Conservation (phyloP, 768 basidiomycete species). For the Lactifluus hygrophoroides region DNA sequence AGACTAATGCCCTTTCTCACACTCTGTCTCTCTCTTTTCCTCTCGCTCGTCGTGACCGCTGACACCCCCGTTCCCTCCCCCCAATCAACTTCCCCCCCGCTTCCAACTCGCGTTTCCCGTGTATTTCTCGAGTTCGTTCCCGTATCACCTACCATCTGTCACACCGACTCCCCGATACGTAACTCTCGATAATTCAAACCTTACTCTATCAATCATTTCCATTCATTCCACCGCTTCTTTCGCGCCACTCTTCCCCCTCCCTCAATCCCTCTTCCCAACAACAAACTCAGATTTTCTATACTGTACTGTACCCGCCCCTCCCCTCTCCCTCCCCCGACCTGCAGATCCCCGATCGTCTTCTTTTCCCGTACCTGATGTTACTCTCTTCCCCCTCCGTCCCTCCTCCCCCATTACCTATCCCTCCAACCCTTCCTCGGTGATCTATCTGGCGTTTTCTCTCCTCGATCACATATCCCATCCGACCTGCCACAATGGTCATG, state of each 20-base stretch:
- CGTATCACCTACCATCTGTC: neutral
- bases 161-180: neutral
- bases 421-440: neutral
- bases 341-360: constrained; percentile 4
- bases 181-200: neutral
- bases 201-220: constrained; percentile 2
- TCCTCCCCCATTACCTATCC: neutral
- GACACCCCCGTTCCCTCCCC: neutral
- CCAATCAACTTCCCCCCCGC: neutral
- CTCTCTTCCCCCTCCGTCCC: neutral
- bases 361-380: constrained; percentile 2
- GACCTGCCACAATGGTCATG: neutral
- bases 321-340: neutral
- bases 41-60: neutral
- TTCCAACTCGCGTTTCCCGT: neutral
- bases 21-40: neutral
- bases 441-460: neutral
- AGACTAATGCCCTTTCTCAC: constrained; percentile 7
- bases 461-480: neutral
- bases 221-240: neutral
- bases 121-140: neutral
- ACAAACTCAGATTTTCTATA: neutral
- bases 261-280: neutral
- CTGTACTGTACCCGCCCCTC: neutral
- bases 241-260: neutral